Conservation (phyloP, 306 rosid genomes). For the Acmispon strigosus region DNA sequence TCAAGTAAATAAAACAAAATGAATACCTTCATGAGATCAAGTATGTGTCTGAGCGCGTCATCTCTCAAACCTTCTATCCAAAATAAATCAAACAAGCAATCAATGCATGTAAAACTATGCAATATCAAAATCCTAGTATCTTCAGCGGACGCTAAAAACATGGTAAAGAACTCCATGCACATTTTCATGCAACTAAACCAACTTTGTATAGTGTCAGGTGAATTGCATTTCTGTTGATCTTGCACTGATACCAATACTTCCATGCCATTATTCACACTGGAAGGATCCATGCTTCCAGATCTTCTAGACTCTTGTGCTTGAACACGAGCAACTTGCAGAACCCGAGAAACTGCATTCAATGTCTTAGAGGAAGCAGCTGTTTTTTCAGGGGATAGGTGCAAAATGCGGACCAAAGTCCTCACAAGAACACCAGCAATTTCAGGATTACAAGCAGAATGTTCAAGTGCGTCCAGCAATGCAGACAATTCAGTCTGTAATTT, state of each 20-base stretch:
- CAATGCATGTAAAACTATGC: conserved; percentile 59
- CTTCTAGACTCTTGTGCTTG: conserved; percentile 76
- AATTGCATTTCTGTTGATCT: conserved; percentile 30
- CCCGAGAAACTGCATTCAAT: conserved; percentile 67
- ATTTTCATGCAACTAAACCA: conserved; percentile 58
- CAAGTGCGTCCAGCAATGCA: conserved; percentile 76
- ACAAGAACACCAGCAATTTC: conserved; percentile 59
- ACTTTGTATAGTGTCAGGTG: conserved; percentile 32
- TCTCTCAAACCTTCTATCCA: conserved; percentile 86
- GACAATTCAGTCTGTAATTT: conserved; percentile 74
- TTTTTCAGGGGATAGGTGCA: conserved; percentile 75
- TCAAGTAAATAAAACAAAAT: conserved; percentile 1
- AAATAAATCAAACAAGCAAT: conserved; percentile 77
- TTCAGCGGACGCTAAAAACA: conserved; percentile 55
- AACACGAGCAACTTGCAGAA: conserved; percentile 84
- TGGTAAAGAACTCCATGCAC: conserved; percentile 62
- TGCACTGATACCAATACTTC: conserved; percentile 24
- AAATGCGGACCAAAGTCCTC: conserved; percentile 60
- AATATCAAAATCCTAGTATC: conserved; percentile 61
- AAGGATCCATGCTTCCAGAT: conserved; percentile 28
- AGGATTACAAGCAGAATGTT: conserved; percentile 75
- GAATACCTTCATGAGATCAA: conserved; percentile 85
- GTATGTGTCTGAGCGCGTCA: conserved; percentile 64
- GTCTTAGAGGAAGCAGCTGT: conserved; percentile 68
- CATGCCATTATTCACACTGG: conserved; percentile 25